A percentile compares a stretch with the other conserved stretches of the same genome.
phyloP scores from a whole-genome alignment of 805 yeast genomes.

The Wickerhamomyces queroliae region DNA sequence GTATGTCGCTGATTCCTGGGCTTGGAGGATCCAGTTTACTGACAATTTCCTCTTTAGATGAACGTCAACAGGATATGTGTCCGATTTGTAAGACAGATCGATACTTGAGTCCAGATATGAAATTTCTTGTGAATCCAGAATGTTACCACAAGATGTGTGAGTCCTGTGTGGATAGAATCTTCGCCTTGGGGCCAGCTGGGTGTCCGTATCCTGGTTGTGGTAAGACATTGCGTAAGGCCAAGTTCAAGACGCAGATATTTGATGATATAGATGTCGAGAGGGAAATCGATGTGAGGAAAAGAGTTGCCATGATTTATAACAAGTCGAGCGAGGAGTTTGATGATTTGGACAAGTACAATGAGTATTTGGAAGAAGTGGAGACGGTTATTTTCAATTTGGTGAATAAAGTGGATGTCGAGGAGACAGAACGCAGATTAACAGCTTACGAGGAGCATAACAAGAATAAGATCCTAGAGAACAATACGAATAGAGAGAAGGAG shows the following conservation, averaged over 20 bases:
- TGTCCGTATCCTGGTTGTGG: constrained; percentile 94
- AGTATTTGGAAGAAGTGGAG: constrained; percentile 81
- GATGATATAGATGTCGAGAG: constrained; percentile 87
- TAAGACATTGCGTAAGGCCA: constrained; percentile 78
- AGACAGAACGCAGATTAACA: constrained; percentile 58
- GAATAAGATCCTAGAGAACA: constrained; percentile 70
- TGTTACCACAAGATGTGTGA: constrained; percentile 98
- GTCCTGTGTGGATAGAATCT: constrained; percentile 93
- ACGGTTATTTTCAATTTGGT: constrained; percentile 71
- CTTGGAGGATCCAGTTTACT: background rate
- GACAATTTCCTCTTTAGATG: constrained; percentile 26
- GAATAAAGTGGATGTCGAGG: constrained; percentile 61
- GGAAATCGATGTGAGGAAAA: constrained; percentile 84
- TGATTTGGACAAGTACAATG: constrained; percentile 54
- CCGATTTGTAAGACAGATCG: constrained; percentile 96
- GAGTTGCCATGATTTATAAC: constrained; percentile 74
- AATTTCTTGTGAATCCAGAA: constrained; percentile 89
- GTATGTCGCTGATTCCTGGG: background rate
- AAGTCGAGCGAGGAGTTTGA: constrained; percentile 72
- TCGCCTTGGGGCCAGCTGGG: constrained; percentile 91
- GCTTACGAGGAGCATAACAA: constrained; percentile 71
- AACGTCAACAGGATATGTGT: constrained; percentile 73
- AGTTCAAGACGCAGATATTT: constrained; percentile 87
- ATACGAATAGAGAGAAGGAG: constrained; percentile 67
- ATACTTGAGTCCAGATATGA: constrained; percentile 90